Percentiles rank a stretch among this genome's conserved stretches.
phyloP scores from a whole-genome alignment of 1,284 basidiomycete species.

The Trametes pubescens region DNA sequence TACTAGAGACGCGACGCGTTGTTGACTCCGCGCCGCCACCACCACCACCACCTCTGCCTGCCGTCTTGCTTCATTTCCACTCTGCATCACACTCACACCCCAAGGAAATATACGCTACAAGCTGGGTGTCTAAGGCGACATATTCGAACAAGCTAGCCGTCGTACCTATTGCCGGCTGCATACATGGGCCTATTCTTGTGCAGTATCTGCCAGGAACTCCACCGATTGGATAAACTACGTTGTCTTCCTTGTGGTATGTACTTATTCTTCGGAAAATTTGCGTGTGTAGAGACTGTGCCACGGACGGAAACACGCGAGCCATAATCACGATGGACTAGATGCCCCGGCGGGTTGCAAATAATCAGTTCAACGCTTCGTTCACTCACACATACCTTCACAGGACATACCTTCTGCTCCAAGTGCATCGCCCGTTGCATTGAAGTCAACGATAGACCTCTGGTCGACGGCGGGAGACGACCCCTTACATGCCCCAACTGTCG shows the following conservation, averaged over 20 bases:
- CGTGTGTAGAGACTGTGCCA: background rate
- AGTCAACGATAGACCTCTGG: background rate
- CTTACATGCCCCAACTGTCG: constrained; percentile 27
- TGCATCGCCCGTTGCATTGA: constrained; percentile 16
- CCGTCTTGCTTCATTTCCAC: background rate
- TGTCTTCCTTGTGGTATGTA: constrained; percentile 26
- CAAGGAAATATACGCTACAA: background rate
- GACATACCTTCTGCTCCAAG: constrained; percentile 16
- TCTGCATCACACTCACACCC: no score
- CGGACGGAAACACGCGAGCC: no score
- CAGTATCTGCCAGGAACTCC: constrained; percentile 27
- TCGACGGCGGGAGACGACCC: background rate
- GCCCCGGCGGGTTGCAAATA: background rate
- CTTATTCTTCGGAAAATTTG: background rate
- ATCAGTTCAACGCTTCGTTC: no score
- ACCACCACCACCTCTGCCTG: background rate
- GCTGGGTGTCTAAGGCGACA: no score
- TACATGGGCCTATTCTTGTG: constrained; percentile 16
- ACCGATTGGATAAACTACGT: constrained; percentile 11
- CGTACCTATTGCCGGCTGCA: background rate
- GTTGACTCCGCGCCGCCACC: constrained; percentile 10
- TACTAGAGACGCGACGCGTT: constrained; percentile 9
- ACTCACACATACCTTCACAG: background rate
- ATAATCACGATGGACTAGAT: background rate
- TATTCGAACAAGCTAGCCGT: background rate